Percentiles rank a stretch among this genome's conserved stretches.
Conservation (phyloP, 1,139 yeast species). For the Blastobotrys arbuscula region DNA sequence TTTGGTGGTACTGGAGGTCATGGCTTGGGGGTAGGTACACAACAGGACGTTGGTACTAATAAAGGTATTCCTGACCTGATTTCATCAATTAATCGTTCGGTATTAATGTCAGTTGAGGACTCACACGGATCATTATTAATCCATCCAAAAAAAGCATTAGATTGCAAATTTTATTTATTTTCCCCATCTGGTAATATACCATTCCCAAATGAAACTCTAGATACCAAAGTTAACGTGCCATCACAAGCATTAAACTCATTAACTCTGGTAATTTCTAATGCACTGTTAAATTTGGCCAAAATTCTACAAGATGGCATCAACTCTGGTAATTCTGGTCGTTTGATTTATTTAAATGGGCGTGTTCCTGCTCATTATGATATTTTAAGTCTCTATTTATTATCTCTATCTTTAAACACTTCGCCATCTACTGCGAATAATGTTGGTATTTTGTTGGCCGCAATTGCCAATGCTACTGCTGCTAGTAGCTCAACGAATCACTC, state of each 20-base stretch:
- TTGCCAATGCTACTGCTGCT: constrained; percentile 3
- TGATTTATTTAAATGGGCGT: constrained; percentile 28
- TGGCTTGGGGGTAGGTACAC: constrained; percentile 9
- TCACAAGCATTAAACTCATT: constrained; percentile 1
- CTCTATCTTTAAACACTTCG: constrained; percentile 31
- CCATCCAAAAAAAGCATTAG: constrained; percentile 18
- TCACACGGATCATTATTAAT: constrained; percentile 12
- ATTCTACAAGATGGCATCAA: constrained; percentile 34
- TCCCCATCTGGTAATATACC: constrained; percentile 20
- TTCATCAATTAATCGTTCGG: constrained; percentile 7
- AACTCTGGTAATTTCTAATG: constrained; percentile 25
- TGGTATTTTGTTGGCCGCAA: constrained; percentile 30
- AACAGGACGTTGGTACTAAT: constrained; percentile 4
- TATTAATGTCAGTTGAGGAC: constrained; percentile 5
- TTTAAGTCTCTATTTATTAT: constrained; percentile 29
- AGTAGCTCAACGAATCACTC: background rate
- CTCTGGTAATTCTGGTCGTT: constrained; percentile 26
- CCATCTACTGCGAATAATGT: constrained; percentile 35
- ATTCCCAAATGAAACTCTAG: constrained; percentile 11
- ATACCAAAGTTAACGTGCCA: background rate
- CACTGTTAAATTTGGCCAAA: constrained; percentile 33
- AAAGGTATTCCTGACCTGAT: constrained; percentile 5
- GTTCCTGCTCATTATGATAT: constrained; percentile 31
- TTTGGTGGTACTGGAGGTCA: constrained; percentile 2
- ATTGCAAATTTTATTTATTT: constrained; percentile 17